phyloP scores from a whole-genome alignment of 306 rosid species.

The Benincasa hispida region DNA sequence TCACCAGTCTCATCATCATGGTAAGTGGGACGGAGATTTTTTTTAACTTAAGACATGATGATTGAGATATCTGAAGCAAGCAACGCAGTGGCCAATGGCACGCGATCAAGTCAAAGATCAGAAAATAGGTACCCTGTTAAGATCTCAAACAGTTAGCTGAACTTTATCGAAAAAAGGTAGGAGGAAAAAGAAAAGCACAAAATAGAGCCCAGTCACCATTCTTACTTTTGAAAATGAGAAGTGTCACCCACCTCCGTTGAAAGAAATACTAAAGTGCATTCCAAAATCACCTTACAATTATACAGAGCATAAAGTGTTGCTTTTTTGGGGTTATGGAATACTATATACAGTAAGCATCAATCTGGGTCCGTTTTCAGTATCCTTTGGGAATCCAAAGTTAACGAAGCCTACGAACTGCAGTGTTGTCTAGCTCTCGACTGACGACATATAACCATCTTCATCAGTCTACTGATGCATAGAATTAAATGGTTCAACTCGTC shows the following conservation, averaged over 20 bases:
- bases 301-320: background rate
- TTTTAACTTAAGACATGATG: background rate
- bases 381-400: background rate
- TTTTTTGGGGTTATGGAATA: background rate
- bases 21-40: background rate
- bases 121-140: background rate
- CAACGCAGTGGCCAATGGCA: background rate
- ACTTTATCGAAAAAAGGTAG: background rate
- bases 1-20: background rate
- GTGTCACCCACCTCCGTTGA: background rate
- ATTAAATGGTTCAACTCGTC: background rate
- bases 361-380: background rate
- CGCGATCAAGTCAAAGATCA: background rate
- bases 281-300: background rate
- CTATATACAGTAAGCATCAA: background rate
- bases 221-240: constrained; percentile 2
- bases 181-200: background rate
- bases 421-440: background rate
- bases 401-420: background rate
- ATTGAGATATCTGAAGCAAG: constrained; percentile 1
- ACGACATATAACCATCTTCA: background rate
- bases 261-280: constrained; percentile 6
- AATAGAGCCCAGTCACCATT: background rate
- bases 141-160: background rate
- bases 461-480: background rate